These are phyloP conservation scores for Fusarium lyarnte DNA, from an alignment of 2,329 filamentous ascomycete genomes.

Conservation along the genomic window DNA sequence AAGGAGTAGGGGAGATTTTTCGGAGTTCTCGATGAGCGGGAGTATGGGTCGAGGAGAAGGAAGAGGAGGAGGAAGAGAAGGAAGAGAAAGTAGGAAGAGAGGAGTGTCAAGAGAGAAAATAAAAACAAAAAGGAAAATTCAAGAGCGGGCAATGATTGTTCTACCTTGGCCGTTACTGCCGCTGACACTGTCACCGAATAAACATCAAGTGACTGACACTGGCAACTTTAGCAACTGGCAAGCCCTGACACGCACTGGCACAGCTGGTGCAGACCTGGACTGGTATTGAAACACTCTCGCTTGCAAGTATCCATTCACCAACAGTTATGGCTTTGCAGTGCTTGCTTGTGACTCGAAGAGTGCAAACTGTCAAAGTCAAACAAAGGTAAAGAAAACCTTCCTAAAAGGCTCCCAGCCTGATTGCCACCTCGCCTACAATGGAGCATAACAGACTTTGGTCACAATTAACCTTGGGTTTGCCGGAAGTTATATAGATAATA, in stretches of 20 bases:
- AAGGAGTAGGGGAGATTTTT: not conserved
- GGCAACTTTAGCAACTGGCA: not conserved
- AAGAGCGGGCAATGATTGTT: not conserved
- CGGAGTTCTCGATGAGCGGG: not conserved
- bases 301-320: not conserved
- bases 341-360: not conserved
- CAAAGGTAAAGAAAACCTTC: not conserved
- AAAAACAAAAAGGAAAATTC: not conserved
- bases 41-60: not conserved
- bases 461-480: not conserved
- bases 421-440: not conserved
- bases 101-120: not conserved
- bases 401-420: not conserved
- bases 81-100: not conserved
- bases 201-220: not conserved
- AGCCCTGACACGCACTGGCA: slow-evolving; percentile 4
- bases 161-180: not conserved
- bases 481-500: not conserved
- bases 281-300: not conserved
- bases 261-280: not conserved
- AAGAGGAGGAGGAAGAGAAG: not conserved
- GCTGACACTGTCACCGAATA: not conserved
- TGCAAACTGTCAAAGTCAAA: not conserved
- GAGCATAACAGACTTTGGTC: not conserved
- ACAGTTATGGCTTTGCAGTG: not conserved